Evolutionary conservation across 1,139 yeast species (phyloP).

Genomic region (Protomyces arabidopsidicola): DNA sequence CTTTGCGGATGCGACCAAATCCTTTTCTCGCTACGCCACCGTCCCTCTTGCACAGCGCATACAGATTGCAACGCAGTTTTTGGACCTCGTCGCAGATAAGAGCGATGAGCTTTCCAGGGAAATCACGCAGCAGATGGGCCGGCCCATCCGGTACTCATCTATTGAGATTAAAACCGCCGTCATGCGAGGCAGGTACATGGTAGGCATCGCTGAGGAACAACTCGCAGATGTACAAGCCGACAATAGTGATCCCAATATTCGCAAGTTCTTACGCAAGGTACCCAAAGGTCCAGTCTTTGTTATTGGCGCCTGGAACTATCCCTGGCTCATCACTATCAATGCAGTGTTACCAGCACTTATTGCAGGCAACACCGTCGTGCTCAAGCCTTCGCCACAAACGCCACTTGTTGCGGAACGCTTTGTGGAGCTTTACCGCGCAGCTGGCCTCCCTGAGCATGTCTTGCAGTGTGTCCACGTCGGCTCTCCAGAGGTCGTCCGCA

Average conservation of each 20-base stretch:
- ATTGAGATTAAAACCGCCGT: constrained; percentile 41
- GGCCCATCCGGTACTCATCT: constrained; percentile 40
- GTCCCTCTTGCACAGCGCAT: constrained; percentile 38
- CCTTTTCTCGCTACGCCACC: constrained; percentile 38
- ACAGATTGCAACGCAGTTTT: constrained; percentile 36
- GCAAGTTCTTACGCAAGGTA: constrained; percentile 52
- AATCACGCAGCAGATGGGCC: constrained; percentile 42
- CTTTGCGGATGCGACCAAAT: constrained; percentile 36
- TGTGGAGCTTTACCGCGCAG: constrained; percentile 57
- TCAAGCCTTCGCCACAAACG: constrained; percentile 78
- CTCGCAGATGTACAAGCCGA: constrained; percentile 38
- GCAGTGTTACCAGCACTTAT: constrained; percentile 78
- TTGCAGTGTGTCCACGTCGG: constrained; percentile 55
- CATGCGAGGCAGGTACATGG: constrained; percentile 37
- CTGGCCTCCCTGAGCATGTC: constrained; percentile 79
- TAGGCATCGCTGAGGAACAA: constrained; percentile 40
- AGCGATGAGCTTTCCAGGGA: constrained; percentile 37
- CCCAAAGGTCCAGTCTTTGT: constrained; percentile 79
- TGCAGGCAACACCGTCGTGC: constrained; percentile 74
- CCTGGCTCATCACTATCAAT: constrained; percentile 74
- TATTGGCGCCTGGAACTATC: constrained; percentile 69
- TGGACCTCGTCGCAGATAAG: constrained; percentile 37
- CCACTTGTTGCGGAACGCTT: constrained; percentile 72
- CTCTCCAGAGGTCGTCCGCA: constrained; percentile 63
- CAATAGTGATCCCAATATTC: constrained; percentile 36